phyloP scores from a whole-genome alignment of 2,329 filamentous ascomycete genomes.

The Gnomoniopsis smithogilvyi region DNA sequence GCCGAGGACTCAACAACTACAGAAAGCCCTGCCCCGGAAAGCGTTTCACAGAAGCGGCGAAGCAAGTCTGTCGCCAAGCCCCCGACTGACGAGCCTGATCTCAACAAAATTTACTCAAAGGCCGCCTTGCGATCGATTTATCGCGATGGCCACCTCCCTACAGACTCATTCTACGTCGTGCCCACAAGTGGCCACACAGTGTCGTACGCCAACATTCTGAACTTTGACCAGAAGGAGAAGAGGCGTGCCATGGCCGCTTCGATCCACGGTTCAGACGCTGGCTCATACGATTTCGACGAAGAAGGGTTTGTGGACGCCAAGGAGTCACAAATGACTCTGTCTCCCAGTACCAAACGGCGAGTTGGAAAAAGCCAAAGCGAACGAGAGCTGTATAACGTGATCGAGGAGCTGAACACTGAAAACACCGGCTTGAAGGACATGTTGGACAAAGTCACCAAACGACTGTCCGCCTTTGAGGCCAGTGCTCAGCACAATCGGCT shows the following conservation, averaged over 20 bases:
- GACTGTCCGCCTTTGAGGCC: constrained; percentile 90
- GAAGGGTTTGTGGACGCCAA: constrained; percentile 89
- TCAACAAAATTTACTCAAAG: constrained; percentile 79
- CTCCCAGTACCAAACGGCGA: constrained; percentile 38
- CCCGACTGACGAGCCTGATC: constrained; percentile 62
- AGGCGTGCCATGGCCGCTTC: constrained; percentile 52
- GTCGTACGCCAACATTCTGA: constrained; percentile 88
- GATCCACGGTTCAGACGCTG: constrained; percentile 38
- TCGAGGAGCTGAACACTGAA: constrained; percentile 86
- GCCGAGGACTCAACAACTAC: constrained; percentile 41
- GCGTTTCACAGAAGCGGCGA: constrained; percentile 18
- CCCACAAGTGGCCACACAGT: constrained; percentile 87
- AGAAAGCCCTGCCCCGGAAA: constrained; percentile 26
- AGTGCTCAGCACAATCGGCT: constrained; percentile 85
- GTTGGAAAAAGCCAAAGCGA: constrained; percentile 39
- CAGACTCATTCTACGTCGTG: constrained; percentile 90
- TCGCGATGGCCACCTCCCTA: constrained; percentile 61
- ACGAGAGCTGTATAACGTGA: constrained; percentile 58
- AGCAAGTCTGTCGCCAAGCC: constrained; percentile 27
- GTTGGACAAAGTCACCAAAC: constrained; percentile 80
- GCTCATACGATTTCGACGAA: constrained; percentile 58
- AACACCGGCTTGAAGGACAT: constrained; percentile 83
- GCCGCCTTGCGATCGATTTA: constrained; percentile 78
- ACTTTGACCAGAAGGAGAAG: constrained; percentile 64
- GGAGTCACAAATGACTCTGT: constrained; percentile 55